Evolutionary conservation across 1,139 yeast species (phyloP).

Genomic region (Diutina catenulata): DNA sequence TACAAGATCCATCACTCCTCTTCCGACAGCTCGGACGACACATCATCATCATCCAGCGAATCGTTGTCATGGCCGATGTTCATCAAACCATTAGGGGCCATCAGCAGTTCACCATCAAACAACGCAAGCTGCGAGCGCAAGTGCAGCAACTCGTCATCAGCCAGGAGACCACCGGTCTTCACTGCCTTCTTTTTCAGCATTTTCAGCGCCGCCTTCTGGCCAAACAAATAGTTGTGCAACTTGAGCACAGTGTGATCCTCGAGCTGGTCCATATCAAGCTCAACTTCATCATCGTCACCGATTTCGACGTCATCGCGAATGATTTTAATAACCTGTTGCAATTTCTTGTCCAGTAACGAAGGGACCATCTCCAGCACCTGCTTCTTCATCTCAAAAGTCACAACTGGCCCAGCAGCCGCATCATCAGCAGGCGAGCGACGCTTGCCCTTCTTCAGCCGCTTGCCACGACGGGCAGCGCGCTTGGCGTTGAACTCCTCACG

Average conservation of each 20-base stretch:
- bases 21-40: constrained; percentile 4
- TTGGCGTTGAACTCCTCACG: constrained; percentile 18
- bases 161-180: not conserved
- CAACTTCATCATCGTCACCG: constrained; percentile 70
- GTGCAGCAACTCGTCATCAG: constrained; percentile 60
- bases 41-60: constrained; percentile 4
- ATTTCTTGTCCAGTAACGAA: constrained; percentile 64
- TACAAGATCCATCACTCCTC: constrained; percentile 4
- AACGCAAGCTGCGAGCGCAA: constrained; percentile 74
- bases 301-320: constrained; percentile 79
- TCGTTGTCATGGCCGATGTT: constrained; percentile 4
- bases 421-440: constrained; percentile 9
- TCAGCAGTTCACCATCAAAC: constrained; percentile 30
- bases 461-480: constrained; percentile 34
- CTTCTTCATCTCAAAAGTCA: constrained; percentile 93
- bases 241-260: constrained; percentile 78
- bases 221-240: constrained; percentile 69
- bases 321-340: constrained; percentile 74
- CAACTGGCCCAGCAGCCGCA: constrained; percentile 24
- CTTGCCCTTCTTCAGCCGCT: constrained; percentile 26
- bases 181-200: constrained; percentile 48
- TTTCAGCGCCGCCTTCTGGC: constrained; percentile 30
- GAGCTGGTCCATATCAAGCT: constrained; percentile 88
- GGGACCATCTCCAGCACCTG: constrained; percentile 83
- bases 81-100: constrained; percentile 4